Base-by-base conservation (phyloP, 1,139 yeast species). In the Protomyces arabidopsidicola region DNA sequence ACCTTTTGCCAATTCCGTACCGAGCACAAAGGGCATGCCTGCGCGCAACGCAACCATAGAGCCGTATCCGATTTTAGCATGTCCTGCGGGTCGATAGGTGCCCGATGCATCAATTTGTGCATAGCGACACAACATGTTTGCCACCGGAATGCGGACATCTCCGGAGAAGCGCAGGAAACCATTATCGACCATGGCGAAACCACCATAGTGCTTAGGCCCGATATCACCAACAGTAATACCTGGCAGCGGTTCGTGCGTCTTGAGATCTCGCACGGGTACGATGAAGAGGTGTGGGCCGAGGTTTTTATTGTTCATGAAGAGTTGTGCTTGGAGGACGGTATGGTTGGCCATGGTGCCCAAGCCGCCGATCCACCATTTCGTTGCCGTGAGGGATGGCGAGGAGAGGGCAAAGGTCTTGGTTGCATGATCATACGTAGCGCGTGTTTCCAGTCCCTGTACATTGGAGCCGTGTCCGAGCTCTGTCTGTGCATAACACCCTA, bases 281-380 rank as follows among this genome's bases (percentile, higher is more conserved):
- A 90, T 88, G 76, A 90, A 60, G 18, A 53, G 52, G 77, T 89
- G 90, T 68, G 90, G 96, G 62, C 97, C 97, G 73, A 88, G 86
- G 75, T 90, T 97, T 75, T 87, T 82, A 18, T 45, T 55, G 8
- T 45, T 12, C 39, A 89, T 90, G 67, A 87, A 82, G 70, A 90
- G 80, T 71, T 97, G 82, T 39, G 97, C 97, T 72, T 85, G 90
- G 55, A 83, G 86, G 50, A 87, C 82, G 35, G 90, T 79, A 76
- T 90, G 97, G 59, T 93, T 88, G 9, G 97, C 87, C 36, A 96
- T 86, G 74, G 89, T 96, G 8, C 97, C 97, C 62, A 97, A 97
- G 72, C 97, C 97, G 63, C 97, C 97, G 72, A 90, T 90, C 97
- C 97, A 90, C 97, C 97, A 90, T 77, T 90, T 90, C 66, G 97